Percentiles rank a stretch among this genome's conserved stretches.
phyloP scores from a whole-genome alignment of 805 yeast species.

The Monosporozyma aerobia region DNA sequence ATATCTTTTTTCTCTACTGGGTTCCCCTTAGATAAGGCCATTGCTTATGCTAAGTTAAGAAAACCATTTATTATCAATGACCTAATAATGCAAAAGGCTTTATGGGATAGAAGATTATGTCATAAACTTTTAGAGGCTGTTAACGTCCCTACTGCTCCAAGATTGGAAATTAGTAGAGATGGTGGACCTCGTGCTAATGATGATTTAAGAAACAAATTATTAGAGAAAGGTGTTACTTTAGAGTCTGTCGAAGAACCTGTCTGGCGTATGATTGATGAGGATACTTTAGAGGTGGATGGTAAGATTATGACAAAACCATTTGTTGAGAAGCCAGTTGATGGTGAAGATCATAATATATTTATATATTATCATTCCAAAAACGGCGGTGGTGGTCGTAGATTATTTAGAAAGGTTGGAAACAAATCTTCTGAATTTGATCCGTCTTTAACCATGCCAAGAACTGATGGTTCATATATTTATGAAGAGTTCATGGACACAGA shows the following conservation, averaged over 20 bases:
- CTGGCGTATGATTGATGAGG: slow-evolving; percentile 86
- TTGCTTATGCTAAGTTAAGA: slow-evolving; percentile 75
- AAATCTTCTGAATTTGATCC: slow-evolving; percentile 96
- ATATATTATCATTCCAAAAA: slow-evolving; percentile 79
- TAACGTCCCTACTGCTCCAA: slow-evolving; percentile 80
- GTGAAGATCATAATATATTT: slow-evolving; percentile 95
- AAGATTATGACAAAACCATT: slow-evolving; percentile 71
- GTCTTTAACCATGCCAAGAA: slow-evolving; percentile 59
- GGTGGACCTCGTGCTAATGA: slow-evolving; percentile 88
- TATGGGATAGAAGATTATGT: slow-evolving; percentile 97
- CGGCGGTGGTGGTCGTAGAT: slow-evolving; percentile 96
- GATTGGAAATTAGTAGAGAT: slow-evolving; percentile 86
- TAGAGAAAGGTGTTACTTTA: slow-evolving; percentile 47
- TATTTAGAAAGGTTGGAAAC: slow-evolving; percentile 93
- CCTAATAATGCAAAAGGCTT: slow-evolving; percentile 76
- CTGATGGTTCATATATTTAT: slow-evolving; percentile 84
- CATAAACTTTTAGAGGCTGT: slow-evolving; percentile 67
- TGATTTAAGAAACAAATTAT: slow-evolving; percentile 51
- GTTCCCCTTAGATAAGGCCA: slow-evolving; percentile 93
- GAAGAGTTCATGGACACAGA: slow-evolving; percentile 97
- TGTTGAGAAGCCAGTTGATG: slow-evolving; percentile 98
- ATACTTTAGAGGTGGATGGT: slow-evolving; percentile 71
- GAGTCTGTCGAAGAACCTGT: slow-evolving; percentile 49
- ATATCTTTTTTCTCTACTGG: slow-evolving; percentile 93
- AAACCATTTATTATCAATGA: slow-evolving; percentile 89